Conservation (phyloP, 768 basidiomycete species). For the Trametes cingulata region DNA sequence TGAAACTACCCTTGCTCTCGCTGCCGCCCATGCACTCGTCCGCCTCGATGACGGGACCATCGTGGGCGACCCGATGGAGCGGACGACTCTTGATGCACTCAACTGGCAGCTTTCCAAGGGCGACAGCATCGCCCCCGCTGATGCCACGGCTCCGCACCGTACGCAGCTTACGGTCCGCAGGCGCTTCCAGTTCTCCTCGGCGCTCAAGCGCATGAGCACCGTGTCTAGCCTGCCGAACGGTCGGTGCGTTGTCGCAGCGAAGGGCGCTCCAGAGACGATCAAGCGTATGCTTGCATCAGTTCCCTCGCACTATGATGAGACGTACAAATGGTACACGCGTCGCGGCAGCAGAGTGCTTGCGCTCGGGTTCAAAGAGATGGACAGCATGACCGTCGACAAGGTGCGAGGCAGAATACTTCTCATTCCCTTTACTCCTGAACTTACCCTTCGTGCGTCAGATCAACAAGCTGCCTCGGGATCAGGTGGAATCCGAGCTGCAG, state of each 20-base stretch:
- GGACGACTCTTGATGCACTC: constrained; percentile 88
- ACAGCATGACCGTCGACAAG: constrained; percentile 67
- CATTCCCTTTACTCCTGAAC: not conserved
- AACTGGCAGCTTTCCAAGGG: constrained; percentile 84
- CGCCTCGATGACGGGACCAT: constrained; percentile 90
- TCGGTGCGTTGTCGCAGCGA: constrained; percentile 71
- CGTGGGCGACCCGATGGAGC: constrained; percentile 99
- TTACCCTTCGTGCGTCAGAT: constrained; percentile 51
- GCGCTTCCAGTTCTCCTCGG: constrained; percentile 97
- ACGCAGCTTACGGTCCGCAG: constrained; percentile 74
- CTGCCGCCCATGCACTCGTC: constrained; percentile 93
- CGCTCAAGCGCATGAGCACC: constrained; percentile 97
- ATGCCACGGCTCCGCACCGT: constrained; percentile 51
- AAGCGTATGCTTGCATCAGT: constrained; percentile 77
- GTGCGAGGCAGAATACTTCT: constrained; percentile 39
- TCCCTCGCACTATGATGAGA: constrained; percentile 86
- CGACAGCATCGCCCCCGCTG: constrained; percentile 66
- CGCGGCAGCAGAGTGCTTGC: constrained; percentile 93
- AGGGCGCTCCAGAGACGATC: constrained; percentile 97
- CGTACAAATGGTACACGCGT: constrained; percentile 92
- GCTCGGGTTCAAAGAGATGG: constrained; percentile 84
- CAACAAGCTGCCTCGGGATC: constrained; percentile 80
- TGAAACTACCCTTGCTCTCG: constrained; percentile 85
- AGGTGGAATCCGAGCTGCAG: constrained; percentile 72
- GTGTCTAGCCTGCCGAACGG: constrained; percentile 66